Evolutionary conservation across 2,329 filamentous ascomycete species (phyloP), one percentile per base, ranked within the genome.

Genomic region (Penicillium sp.): DNA sequence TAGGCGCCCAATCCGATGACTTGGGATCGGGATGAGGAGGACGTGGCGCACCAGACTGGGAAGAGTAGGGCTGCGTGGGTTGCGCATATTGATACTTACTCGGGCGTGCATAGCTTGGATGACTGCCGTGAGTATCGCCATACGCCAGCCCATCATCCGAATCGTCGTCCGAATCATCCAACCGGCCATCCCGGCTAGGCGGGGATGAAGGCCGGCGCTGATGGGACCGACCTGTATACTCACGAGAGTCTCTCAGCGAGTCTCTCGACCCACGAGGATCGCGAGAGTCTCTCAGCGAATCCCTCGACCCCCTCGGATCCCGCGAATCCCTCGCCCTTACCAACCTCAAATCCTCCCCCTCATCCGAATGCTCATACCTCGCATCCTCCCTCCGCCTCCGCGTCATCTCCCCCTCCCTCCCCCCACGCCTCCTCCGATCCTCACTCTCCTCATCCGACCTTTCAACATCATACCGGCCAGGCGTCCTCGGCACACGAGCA

Each of bases 61-160:
- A 17, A 8, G 65, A 64, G 7, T 55, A 38, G 50, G 63, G 65
- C 11, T 71, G 63, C 17, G 58, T 15, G 3, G 71, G 70, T 52
- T 73, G 66, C 12, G 72, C 69, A 64, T 77, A 78, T 15, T 69
- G 64, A 56, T 66, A 76, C 35, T 56, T 61, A 2, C 67, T 64
- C 1, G 71, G 70, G 42, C 69, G 66, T 20, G 68, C 73, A 66
- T 78, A 77, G 58, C 74, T 75, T 1, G 75, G 68, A 60, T 75
- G 73, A 22, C 53, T 59, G 4, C 71, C 70, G 0, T 63, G 65
- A 5, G 53, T 58, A 34, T 77, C 74, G 1, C 76, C 76, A 54
- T 78, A 78, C 4, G 74, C 75, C n/a, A 78, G 67, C 42, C 64
- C 69, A 38, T 76, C 74, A 49, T 77, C 69, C 5, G 73, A 72